These are phyloP conservation scores for Podospora comata DNA, from an alignment of 495 filamentous ascomycete species.

Conservation along the genomic window DNA sequence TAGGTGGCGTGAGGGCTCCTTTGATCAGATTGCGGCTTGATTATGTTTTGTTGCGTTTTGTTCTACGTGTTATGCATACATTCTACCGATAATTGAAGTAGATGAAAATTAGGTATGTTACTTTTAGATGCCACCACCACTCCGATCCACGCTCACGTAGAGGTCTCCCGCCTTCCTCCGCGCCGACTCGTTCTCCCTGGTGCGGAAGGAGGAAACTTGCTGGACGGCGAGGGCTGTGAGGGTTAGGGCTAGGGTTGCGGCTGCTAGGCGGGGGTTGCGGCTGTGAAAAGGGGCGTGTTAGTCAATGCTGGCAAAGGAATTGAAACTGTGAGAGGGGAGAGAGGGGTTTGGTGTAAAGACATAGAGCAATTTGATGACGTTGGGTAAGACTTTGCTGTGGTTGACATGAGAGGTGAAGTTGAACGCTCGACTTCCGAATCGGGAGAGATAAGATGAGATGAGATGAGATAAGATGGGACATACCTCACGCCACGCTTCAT, in stretches of 20 bases:
- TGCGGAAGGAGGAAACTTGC: conserved; percentile 29
- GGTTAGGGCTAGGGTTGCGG: conserved; percentile 27
- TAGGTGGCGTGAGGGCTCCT: no score
- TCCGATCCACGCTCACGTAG: conserved; percentile 49
- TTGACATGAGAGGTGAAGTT: not conserved
- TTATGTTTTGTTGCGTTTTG: no score
- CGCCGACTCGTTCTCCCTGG: conserved; percentile 40
- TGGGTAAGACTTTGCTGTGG: not conserved
- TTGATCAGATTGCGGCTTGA: no score
- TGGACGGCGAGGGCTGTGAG: conserved; percentile 34
- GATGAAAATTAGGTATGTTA: not conserved
- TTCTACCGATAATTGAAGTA: not conserved
- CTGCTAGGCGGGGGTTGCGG: conserved; percentile 35
- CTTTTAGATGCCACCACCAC: conserved; percentile 43
- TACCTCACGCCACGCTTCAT: conserved; percentile 1
- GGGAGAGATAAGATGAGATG: no score
- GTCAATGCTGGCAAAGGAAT: no score
- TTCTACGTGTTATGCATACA: no score
- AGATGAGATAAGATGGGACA: not conserved
- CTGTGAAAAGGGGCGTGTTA: conserved; percentile 12
- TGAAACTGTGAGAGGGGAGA: no score
- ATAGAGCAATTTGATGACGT: no score
- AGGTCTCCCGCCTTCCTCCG: conserved; percentile 36
- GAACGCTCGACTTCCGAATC: no score
- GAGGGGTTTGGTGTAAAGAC: no score